Evolutionary conservation across 805 yeast species (phyloP), one percentile per base, ranked within the genome.

Genomic region (Komagataella phaffii): DNA sequence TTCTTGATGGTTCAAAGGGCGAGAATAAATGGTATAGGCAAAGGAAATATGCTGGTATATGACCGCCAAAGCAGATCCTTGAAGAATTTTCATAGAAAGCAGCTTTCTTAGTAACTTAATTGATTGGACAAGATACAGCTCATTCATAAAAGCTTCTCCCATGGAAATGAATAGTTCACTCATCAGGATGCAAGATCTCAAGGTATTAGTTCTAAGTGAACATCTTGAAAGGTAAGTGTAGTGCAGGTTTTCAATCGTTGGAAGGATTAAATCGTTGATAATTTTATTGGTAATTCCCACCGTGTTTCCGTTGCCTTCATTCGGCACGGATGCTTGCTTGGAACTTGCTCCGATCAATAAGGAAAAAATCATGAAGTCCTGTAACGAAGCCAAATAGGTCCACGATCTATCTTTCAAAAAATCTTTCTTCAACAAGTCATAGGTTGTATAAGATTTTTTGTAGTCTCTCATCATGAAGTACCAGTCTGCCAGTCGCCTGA

Each of bases 401-500:
- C 93, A 88, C 0, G 93, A 88, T 65, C 82, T 85, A 59, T 85
- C 93, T 53, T 78, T 76, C 45, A 79, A 70, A 57, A 83, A 83
- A 62, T 90, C 96, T 59, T 85, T 83, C 54, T 83, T 83, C 44
- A 88, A 73, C 50, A 87, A 63, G 54, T 91, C 98, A 63, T 91
- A 91, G 1, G 88, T 85, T 1, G 85, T 72, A 60, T 85, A 83
- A 2, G 97, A 93, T 53, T 79, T 81, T 62, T 83, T 82, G 71
- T 85, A 91, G 68, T 93, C 96, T 44, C 89, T 77, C n/a, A 90
- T 67, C 81, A 93, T 87, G 59, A 91, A 80, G 6, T 89, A 81
- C 88, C 95, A 88, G 64, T 93, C 99, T 0, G 95, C 98, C 24
- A 91, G 69, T 61, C 85, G 84, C 50, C 98, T 72, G 24, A 89